These are phyloP conservation scores for Nakataea oryzae DNA, from an alignment of 2,329 filamentous ascomycete genomes.

Conservation along the genomic window DNA sequence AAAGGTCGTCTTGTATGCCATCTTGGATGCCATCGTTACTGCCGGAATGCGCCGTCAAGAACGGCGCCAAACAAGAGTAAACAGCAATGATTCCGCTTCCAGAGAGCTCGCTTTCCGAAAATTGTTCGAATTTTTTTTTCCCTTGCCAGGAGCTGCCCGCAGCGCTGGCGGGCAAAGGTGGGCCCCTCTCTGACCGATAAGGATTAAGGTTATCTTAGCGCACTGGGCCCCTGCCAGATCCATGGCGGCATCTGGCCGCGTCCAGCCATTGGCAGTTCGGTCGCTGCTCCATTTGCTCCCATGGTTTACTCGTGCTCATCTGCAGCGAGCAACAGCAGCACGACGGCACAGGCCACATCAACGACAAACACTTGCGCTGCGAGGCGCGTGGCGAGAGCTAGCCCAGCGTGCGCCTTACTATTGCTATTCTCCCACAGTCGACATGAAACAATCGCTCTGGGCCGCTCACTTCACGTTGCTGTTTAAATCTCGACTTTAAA, in stretches of 20 bases:
- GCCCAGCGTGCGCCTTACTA: too few species aligned
- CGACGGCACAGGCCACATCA: background rate
- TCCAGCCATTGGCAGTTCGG: background rate
- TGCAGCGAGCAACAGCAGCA: background rate
- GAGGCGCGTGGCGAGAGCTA: background rate
- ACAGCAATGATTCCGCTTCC: constrained; percentile 2
- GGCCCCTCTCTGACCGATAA: constrained; percentile 11
- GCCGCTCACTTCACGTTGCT: background rate
- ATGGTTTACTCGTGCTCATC: background rate
- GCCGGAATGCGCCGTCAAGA: background rate
- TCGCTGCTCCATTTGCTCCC: background rate
- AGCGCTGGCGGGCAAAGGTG: constrained; percentile 2
- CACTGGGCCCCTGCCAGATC: background rate
- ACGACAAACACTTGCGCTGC: background rate
- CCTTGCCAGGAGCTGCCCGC: constrained; percentile 3
- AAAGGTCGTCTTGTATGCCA: constrained; percentile 76
- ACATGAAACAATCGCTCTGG: background rate
- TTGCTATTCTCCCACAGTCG: too few species aligned
- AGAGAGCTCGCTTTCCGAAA: background rate
- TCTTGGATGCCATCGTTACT: constrained; percentile 46
- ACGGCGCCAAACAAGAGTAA: background rate
- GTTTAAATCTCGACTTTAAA: background rate
- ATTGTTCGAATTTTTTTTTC: constrained; percentile 10
- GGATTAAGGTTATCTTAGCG: constrained; percentile 28
- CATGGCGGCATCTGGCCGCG: background rate